Base-by-base conservation (phyloP, 345 rosid genomes). In the Toxicodendron radicans region DNA sequence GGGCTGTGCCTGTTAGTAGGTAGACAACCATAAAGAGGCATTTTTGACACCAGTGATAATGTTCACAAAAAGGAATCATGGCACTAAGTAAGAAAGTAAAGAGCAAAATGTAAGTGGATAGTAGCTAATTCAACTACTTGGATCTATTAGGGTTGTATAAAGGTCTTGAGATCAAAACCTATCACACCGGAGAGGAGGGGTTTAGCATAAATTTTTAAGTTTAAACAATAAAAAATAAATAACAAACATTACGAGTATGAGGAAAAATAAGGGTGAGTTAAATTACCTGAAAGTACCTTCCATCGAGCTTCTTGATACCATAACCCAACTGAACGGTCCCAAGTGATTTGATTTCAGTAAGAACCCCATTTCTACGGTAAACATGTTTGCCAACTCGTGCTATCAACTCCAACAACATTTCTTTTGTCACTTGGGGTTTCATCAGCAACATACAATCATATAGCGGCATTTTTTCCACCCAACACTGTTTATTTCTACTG, bases 361-460 rank as follows among this genome's bases (percentile, higher is more conserved):
- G 78, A 33, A 94, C 91, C 2, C 96, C 97, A 51, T 92, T 88
- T 80, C 90, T 86, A 60, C 79, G 72, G 73, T 73, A 82, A 61
- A 89, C 90, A 57, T 92, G 97, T 74, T 83, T 89, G 64, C 97
- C 93, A 16, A 94, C 84, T n/a, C 97, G 87, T 52, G 80, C 66
- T 17, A 80, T 81, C 78, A 92, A 80, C 1, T 92, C 97, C 77
- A 86, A 76, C 49, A 91, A n/a, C 1, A 82, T 84, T 35, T 85
- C 92, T 80, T 72, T 85, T 53, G 58, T 71, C 35, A 92, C 84
- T 6, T 80, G 58, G 58, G 99, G 97, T 63, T 95, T 95, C 76
- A 88, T 75, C 70, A 95, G 80, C 71, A 95, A 89, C 91, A 95
- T 83, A 73, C 97, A 94, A 71, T 92, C 97, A 73, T 92, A 92